A percentile compares a stretch with the other conserved stretches of the same genome.
These are phyloP conservation scores for Prunus davidiana DNA, from an alignment of 306 rosid species.

Conservation along the genomic window DNA sequence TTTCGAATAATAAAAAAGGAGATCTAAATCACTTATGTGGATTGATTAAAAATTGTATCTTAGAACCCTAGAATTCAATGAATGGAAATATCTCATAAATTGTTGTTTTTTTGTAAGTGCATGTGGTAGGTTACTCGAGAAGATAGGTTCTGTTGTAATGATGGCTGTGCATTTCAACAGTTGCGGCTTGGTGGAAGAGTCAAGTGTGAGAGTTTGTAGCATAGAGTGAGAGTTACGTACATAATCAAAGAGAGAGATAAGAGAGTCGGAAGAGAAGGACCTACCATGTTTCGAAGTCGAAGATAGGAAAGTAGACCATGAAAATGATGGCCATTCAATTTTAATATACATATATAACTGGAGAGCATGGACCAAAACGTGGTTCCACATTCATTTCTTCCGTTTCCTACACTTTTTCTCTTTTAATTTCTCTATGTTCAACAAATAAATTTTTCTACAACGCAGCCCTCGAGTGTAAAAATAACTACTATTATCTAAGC, in stretches of 20 bases:
- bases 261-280: neutral
- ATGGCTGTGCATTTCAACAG: neutral
- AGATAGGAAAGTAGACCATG: conserved; percentile 1
- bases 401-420: too few species aligned
- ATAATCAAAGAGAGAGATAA: neutral
- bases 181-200: conserved; percentile 2
- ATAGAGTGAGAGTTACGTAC: neutral
- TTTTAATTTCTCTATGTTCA: too few species aligned
- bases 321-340: neutral
- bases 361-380: conserved; percentile 9
- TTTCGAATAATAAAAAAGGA: too few species aligned
- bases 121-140: too few species aligned
- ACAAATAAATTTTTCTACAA: too few species aligned
- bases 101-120: neutral
- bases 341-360: neutral
- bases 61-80: too few species aligned
- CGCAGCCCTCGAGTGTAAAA: too few species aligned
- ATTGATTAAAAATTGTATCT: too few species aligned
- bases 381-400: neutral
- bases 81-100: too few species aligned
- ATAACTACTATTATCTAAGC: too few species aligned
- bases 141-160: neutral
- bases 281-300: conserved; percentile 18
- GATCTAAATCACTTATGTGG: too few species aligned
- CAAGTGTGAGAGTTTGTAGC: neutral